Percentiles rank a stretch among this genome's conserved stretches.
Conservation (phyloP, 495 filamentous ascomycete genomes). For the Venustampulla echinocandica region DNA sequence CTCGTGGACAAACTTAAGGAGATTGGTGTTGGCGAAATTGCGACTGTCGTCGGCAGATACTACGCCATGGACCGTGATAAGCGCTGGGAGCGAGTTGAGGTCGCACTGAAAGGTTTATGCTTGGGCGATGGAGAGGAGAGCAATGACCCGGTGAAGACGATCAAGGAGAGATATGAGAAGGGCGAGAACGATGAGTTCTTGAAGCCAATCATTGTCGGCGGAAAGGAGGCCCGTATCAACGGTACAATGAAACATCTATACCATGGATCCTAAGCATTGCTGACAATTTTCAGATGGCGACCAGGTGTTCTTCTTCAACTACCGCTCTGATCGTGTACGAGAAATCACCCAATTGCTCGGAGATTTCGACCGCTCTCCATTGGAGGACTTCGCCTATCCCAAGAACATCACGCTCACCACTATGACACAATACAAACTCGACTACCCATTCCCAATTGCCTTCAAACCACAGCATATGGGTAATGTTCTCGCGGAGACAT, state of each 20-base stretch:
- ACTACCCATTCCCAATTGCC: constrained; percentile 87
- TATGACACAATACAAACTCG: constrained; percentile 98
- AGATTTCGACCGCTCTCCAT: constrained; percentile 79
- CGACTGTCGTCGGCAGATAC: constrained; percentile 93
- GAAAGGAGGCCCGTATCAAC: constrained; percentile 73
- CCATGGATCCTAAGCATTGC: not conserved
- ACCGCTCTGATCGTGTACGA: constrained; percentile 95
- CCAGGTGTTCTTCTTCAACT: constrained; percentile 99
- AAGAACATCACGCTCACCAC: constrained; percentile 86
- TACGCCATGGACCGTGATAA: constrained; percentile 99
- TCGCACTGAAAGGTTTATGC: constrained; percentile 80
- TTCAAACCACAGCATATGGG: constrained; percentile 94
- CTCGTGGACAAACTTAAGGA: constrained; percentile 70
- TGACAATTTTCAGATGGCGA: constrained; percentile 57
- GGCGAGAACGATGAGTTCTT: constrained; percentile 94
- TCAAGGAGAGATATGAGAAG: constrained; percentile 79
- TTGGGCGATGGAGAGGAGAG: constrained; percentile 78
- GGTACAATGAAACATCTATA: constrained; percentile 36
- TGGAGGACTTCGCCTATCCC: constrained; percentile 88
- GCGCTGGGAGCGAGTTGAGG: constrained; percentile 90
- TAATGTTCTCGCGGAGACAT: constrained; percentile 94
- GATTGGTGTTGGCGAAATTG: constrained; percentile 76
- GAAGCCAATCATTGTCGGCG: constrained; percentile 91
- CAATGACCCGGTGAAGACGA: constrained; percentile 74
- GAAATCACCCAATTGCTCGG: constrained; percentile 94